Evolutionary conservation across 2,329 filamentous ascomycete genomes (phyloP).

Genomic region (Aspergillus spinulosporus): DNA sequence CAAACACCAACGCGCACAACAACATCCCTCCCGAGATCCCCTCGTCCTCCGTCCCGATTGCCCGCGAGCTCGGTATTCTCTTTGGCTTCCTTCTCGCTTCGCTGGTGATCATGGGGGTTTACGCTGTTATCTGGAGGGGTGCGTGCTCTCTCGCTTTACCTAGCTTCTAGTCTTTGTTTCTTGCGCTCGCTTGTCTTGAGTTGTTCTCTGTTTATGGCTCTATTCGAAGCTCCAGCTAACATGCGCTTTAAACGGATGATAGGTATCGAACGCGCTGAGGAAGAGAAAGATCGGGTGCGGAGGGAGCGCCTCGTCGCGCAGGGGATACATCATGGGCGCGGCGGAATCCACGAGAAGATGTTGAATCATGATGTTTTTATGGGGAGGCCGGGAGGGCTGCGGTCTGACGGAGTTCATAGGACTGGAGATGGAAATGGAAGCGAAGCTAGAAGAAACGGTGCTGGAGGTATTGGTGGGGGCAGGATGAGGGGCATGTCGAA

Average conservation of each 20-base stretch:
- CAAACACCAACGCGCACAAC: neutral
- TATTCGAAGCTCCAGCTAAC: too few relatives aligned
- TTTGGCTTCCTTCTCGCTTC: conserved; percentile 40
- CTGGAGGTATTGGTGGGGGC: neutral
- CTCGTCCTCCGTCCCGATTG: conserved; percentile 33
- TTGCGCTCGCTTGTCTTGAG: too few relatives aligned
- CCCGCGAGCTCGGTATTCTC: conserved; percentile 41
- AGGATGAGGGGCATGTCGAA: neutral
- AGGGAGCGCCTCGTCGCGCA: conserved; percentile 15
- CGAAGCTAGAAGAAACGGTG: too few relatives aligned
- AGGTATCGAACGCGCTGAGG: conserved; percentile 34
- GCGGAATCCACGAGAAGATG: conserved; percentile 32
- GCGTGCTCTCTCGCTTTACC: conserved; percentile 10
- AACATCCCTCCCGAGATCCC: conserved; percentile 31
- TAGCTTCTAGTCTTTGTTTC: neutral
- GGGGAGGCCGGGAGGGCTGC: conserved; percentile 8
- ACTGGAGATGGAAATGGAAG: conserved; percentile 3
- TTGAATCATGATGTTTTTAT: conserved; percentile 19
- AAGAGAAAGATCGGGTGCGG: conserved; percentile 21
- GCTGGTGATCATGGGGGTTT: conserved; percentile 35
- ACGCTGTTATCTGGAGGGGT: conserved; percentile 40
- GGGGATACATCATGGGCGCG: conserved; percentile 24
- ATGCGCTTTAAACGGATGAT: neutral
- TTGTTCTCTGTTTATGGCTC: neutral
- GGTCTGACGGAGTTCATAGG: conserved; percentile 8